These are phyloP conservation scores for Paramarasmius palmivorus DNA, from an alignment of 1,284 basidiomycete species.

Conservation along the genomic window DNA sequence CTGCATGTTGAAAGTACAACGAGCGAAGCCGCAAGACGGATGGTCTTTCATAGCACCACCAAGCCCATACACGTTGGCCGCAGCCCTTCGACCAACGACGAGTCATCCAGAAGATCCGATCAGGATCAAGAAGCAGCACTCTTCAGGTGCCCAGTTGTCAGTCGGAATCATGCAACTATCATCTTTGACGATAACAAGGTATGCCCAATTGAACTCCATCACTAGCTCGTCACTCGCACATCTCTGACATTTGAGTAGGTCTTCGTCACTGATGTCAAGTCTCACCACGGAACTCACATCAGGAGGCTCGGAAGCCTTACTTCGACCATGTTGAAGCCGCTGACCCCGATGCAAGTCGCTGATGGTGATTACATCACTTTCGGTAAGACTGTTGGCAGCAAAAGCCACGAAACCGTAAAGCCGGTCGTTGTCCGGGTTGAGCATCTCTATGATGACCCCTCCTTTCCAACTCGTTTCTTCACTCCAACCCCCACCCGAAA, in stretches of 20 bases:
- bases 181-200: slow-evolving; percentile 62
- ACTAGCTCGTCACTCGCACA: neutral
- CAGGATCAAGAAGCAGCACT: slow-evolving; percentile 34
- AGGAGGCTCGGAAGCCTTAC: slow-evolving; percentile 45
- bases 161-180: slow-evolving; percentile 66
- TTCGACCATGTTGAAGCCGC: slow-evolving; percentile 44
- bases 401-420: slow-evolving; percentile 53
- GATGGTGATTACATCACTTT: slow-evolving; percentile 72
- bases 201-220: slow-evolving; percentile 25
- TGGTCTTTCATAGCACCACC: slow-evolving; percentile 45
- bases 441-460: slow-evolving; percentile 40
- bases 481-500: slow-evolving; percentile 24
- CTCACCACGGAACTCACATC: slow-evolving; percentile 66
- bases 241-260: slow-evolving; percentile 35
- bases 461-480: slow-evolving; percentile 29
- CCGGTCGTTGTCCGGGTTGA: slow-evolving; percentile 62
- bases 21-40: slow-evolving; percentile 31
- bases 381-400: slow-evolving; percentile 68
- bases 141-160: slow-evolving; percentile 66
- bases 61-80: slow-evolving; percentile 59
- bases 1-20: slow-evolving; percentile 47
- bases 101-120: slow-evolving; percentile 25
- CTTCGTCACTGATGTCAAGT: slow-evolving; percentile 57
- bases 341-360: slow-evolving; percentile 47
- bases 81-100: slow-evolving; percentile 39